phyloP scores from a whole-genome alignment of 1,284 basidiomycete species.

The Malassezia obtusa region DNA sequence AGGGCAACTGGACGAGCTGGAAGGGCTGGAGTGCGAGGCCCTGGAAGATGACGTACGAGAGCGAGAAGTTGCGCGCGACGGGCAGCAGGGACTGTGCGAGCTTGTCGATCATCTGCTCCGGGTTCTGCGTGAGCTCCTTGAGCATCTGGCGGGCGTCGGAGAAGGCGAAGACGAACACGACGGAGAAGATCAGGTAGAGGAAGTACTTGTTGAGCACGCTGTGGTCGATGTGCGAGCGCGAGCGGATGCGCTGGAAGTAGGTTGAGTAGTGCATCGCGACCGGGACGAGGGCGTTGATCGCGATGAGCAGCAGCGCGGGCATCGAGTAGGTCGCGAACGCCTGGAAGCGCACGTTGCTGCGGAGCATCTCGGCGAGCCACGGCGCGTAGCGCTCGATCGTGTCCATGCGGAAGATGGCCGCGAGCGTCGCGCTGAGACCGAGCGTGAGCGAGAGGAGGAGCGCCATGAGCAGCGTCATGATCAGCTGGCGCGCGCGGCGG shows the following conservation, averaged over 20 bases:
- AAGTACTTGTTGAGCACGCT: constrained; percentile 73
- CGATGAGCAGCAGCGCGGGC: constrained; percentile 78
- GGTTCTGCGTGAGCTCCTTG: constrained; percentile 39
- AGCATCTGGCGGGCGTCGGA: constrained; percentile 74
- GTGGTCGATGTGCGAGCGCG: constrained; percentile 84
- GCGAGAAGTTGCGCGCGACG: constrained; percentile 68
- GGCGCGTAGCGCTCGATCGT: constrained; percentile 83
- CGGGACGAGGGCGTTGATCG: constrained; percentile 77
- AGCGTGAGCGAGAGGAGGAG: constrained; percentile 56
- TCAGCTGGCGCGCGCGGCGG: constrained; percentile 30
- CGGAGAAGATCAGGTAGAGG: constrained; percentile 82
- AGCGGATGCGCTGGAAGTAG: constrained; percentile 72
- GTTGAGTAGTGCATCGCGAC: constrained; percentile 81
- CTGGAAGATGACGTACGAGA: constrained; percentile 90
- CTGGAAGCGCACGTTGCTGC: constrained; percentile 65
- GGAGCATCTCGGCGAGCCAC: constrained; percentile 66
- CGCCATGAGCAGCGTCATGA: constrained; percentile 54
- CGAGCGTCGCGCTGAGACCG: constrained; percentile 55
- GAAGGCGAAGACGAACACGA: constrained; percentile 88
- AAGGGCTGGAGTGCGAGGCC: constrained; percentile 87
- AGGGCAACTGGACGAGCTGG: constrained; percentile 57
- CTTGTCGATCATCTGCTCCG: constrained; percentile 43
- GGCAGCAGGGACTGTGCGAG: constrained; percentile 31
- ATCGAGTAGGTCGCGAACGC: constrained; percentile 87
- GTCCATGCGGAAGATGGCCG: constrained; percentile 73